Conservation (phyloP, 176 grass and related monocot species). For the Avena atlantica region DNA sequence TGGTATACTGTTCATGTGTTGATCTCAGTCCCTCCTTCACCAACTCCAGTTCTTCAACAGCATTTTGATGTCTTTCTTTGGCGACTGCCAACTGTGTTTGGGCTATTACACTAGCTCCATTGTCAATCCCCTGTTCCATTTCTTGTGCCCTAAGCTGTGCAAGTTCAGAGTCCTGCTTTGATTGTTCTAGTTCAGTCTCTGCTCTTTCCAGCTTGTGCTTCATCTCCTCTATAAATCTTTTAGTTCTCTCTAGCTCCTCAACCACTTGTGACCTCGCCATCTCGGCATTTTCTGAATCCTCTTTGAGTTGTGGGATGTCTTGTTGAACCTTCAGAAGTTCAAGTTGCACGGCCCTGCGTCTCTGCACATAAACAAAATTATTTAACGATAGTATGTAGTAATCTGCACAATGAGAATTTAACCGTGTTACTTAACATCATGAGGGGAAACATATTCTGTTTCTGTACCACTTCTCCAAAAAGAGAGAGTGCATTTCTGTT, state of each 20-base stretch:
- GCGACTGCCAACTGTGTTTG: constrained; percentile 72
- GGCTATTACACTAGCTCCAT: constrained; percentile 71
- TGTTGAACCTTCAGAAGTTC: constrained; percentile 77
- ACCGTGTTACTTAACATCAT: neutral
- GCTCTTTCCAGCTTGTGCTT: constrained; percentile 80
- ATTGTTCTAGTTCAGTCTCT: constrained; percentile 75
- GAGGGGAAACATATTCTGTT: constrained; percentile 10
- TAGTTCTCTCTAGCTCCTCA: constrained; percentile 69
- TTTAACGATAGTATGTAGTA: constrained; percentile 34
- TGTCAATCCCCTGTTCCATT: constrained; percentile 73
- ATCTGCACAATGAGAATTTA: neutral
- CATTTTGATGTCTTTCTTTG: constrained; percentile 69
- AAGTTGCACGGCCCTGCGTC: constrained; percentile 55
- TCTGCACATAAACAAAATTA: constrained; percentile 56
- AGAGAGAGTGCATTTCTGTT: constrained; percentile 26
- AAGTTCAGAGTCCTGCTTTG: constrained; percentile 89
- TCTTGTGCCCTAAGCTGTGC: constrained; percentile 70
- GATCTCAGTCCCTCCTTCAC: constrained; percentile 60
- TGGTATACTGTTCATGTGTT: constrained; percentile 65
- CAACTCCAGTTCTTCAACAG: constrained; percentile 66
- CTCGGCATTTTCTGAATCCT: constrained; percentile 59
- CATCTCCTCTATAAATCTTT: constrained; percentile 66
- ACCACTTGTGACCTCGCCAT: constrained; percentile 58
- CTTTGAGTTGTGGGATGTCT: constrained; percentile 65
- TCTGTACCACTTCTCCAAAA: neutral